Conservation (phyloP, 2,329 filamentous ascomycete species). For the Aspergillus brasiliensis region DNA sequence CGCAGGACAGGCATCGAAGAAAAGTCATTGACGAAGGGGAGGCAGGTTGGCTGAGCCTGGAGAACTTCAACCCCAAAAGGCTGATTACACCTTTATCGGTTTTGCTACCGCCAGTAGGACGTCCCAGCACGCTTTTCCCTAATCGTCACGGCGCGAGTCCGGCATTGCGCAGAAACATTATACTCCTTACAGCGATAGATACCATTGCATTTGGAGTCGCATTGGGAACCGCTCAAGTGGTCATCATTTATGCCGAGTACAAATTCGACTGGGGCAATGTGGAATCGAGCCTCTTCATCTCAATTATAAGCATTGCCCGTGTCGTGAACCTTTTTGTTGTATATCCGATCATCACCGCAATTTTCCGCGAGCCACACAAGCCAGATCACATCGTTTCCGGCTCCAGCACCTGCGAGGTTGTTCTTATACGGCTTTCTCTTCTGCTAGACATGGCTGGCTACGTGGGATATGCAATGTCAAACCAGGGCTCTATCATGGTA, state of each 20-base stretch:
- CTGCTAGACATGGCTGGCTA: conserved; percentile 76
- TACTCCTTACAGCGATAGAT: conserved; percentile 78
- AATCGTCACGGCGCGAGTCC: conserved; percentile 60
- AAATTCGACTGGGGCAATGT: conserved; percentile 81
- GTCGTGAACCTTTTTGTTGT: conserved; percentile 74
- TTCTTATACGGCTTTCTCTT: conserved; percentile 73
- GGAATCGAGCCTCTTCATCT: conserved; percentile 79
- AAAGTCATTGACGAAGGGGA: conserved; percentile 40
- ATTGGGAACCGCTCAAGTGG: conserved; percentile 78
- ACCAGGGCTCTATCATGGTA: conserved; percentile 66
- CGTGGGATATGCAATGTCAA: conserved; percentile 70
- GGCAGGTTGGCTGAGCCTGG: conserved; percentile 24
- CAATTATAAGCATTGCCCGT: conserved; percentile 73
- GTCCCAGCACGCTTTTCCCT: conserved; percentile 30
- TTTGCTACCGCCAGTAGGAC: conserved; percentile 64
- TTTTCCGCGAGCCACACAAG: conserved; percentile 59
- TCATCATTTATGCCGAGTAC: conserved; percentile 80
- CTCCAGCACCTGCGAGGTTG: conserved; percentile 75
- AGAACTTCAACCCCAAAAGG: conserved; percentile 57
- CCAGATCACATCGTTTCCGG: conserved; percentile 58
- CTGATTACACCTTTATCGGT: conserved; percentile 76
- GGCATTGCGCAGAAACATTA: conserved; percentile 74
- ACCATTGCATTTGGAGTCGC: conserved; percentile 78
- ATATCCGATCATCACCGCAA: conserved; percentile 74
- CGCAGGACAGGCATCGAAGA: conserved; percentile 66